Base-by-base conservation (phyloP, 495 filamentous ascomycete species). In the Talaromyces ruber region DNA sequence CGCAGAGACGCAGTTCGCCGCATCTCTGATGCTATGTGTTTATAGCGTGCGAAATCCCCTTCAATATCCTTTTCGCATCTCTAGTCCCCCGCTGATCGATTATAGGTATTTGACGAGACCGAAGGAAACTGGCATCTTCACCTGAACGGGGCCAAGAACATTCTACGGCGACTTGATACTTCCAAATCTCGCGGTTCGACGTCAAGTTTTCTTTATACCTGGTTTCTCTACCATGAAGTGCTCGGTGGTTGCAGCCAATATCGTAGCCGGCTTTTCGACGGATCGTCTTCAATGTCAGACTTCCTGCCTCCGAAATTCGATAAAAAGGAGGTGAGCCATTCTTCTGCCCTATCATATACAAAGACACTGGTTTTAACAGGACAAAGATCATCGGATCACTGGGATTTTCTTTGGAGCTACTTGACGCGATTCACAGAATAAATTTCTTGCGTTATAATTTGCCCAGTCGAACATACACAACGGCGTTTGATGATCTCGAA, bases 141-240 rank as follows among this genome's bases (percentile, higher is more conserved):
- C 34, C 22, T 59, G 34, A 45, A 59, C 11, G 57, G 57, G 3
- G 57, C 57, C 14, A 59, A 45, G 37, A 26, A 24, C 22, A 59
- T 59, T 16, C 21, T 59, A 12, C 34, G 16, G 21, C 30, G 24
- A 12, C 32, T 58, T 39, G n/a, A n/a, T 9, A n/a, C 6, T 43
- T 43, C 21, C 14, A n/a, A n/a, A 25, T 4, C n/a, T 7, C 8
- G 57, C 29, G 34, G 12, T 16, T 9, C 30, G 7, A 59, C 18
- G 7, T 59, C 30, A 4, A 39, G 21, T 22, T 59, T 59, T n/a
- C 21, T 59, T 21, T 59, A 24, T 26, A 59, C 57, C 6, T 59
- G 57, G 57, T 45, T 39, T n/a, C 30, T 59, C 24, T 59, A 59
- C 25, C 57, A 59, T 45, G 57, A 59, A 59, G 57, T 59, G 18